phyloP scores from a whole-genome alignment of 208 protist species.

The Crithidia expoeki region DNA sequence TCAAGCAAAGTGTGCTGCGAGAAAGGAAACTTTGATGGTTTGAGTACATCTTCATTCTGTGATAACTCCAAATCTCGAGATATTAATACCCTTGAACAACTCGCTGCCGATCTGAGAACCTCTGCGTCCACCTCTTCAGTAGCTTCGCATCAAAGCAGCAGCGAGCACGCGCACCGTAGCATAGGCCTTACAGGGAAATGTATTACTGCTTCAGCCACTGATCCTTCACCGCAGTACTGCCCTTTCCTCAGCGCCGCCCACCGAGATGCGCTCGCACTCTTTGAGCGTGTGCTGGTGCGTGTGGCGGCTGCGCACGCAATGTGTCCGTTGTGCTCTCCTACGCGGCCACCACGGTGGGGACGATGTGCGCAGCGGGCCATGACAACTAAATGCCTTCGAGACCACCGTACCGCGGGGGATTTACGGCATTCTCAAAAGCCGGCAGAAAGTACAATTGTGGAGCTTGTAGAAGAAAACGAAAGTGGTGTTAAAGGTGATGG shows the following conservation, averaged over 20 bases:
- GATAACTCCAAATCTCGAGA: background rate
- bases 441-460: background rate
- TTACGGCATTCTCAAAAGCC: too few species aligned
- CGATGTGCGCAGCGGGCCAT: background rate
- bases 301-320: conserved; percentile 1
- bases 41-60: background rate
- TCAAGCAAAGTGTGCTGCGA: background rate
- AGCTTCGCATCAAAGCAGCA: background rate
- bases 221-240: background rate
- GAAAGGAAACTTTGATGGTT: background rate
- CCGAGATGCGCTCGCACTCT: conserved; percentile 4
- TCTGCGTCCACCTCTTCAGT: background rate
- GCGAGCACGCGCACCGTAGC: background rate
- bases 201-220: too few species aligned
- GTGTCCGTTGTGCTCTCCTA: conserved; percentile 27
- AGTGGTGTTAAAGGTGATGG: background rate
- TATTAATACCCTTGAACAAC: background rate
- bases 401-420: too few species aligned
- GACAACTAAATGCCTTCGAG: background rate
- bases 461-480: background rate
- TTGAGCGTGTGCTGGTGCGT: background rate
- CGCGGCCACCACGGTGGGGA: conserved; percentile 12
- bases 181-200: background rate
- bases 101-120: background rate
- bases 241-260: background rate